Evolutionary conservation across 1,284 basidiomycete genomes (phyloP).

Genomic region (Boletus subluridellus): DNA sequence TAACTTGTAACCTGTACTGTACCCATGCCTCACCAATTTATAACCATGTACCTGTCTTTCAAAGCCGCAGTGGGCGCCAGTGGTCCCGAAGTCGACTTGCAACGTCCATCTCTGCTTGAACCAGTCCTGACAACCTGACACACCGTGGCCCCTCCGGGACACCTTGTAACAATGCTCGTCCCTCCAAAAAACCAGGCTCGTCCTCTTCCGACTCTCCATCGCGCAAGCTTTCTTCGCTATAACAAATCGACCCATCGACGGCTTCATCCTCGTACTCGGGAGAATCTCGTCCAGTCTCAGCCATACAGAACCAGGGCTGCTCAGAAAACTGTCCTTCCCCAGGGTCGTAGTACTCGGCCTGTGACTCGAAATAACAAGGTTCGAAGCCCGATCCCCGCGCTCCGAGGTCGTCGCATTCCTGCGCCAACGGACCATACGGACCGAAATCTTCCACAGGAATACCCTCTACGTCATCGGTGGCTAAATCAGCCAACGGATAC

Average conservation of each 20-base stretch:
- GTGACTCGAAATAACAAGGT: not conserved
- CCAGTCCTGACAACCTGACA: conserved; percentile 24
- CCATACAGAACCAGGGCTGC: not conserved
- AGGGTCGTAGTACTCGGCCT: not conserved
- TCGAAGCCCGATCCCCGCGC: not conserved
- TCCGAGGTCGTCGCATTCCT: conserved; percentile 3
- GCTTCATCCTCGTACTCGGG: not conserved
- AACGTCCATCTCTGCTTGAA: conserved; percentile 54
- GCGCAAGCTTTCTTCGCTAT: not conserved
- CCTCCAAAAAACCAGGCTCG: conserved; percentile 39
- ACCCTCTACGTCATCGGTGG: conserved; percentile 2
- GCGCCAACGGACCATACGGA: not conserved
- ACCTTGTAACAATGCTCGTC: conserved; percentile 43
- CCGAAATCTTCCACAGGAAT: not conserved
- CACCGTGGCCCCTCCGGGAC: conserved; percentile 1
- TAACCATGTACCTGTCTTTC: not conserved
- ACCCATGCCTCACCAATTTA: not conserved
- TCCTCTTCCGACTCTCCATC: conserved; percentile 4
- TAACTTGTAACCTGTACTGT: too few relatives aligned
- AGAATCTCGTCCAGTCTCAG: not conserved
- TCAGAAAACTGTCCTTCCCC: not conserved
- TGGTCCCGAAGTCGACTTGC: conserved; percentile 52
- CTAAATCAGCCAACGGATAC: not conserved
- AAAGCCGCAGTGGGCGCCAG: conserved; percentile 57
- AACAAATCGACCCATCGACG: not conserved